Evolutionary conservation across 345 rosid genomes (phyloP).

Genomic region (Eutrema yunnanense): DNA sequence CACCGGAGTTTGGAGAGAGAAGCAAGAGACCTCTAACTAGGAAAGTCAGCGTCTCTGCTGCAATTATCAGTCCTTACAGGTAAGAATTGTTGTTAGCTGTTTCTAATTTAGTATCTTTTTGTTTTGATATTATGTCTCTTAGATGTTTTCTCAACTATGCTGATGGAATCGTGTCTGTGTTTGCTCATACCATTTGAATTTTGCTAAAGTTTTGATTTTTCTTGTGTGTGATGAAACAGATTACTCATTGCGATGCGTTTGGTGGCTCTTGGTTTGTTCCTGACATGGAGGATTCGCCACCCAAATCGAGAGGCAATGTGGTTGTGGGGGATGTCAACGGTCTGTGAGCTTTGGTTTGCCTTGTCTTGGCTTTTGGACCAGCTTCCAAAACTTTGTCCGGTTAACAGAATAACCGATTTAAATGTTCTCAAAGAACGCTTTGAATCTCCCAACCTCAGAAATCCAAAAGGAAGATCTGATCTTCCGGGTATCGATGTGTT

Average conservation of each 20-base stretch:
- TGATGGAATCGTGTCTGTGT: not conserved
- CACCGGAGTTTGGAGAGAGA: constrained; percentile 63
- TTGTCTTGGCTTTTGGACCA: constrained; percentile 21
- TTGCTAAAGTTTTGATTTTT: no score
- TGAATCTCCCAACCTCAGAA: constrained; percentile 5
- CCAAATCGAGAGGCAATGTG: not conserved
- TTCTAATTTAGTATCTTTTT: not conserved
- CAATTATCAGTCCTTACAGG: not conserved
- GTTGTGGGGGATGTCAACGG: constrained; percentile 35
- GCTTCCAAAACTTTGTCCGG: constrained; percentile 78
- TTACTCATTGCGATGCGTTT: not conserved
- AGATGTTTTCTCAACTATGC: no score
- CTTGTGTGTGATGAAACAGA: not conserved
- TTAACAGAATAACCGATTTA: constrained; percentile 38
- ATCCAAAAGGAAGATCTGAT: constrained; percentile 72
- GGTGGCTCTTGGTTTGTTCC: not conserved
- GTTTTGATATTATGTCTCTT: not conserved
- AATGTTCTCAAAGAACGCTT: not conserved
- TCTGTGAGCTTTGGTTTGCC: constrained; percentile 82
- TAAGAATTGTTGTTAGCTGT: not conserved
- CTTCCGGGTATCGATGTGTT: constrained; percentile 74
- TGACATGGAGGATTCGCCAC: not conserved
- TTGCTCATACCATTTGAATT: no score
- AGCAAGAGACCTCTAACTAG: constrained; percentile 59
- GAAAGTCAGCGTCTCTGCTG: constrained; percentile 29